Conservation (phyloP, 2,329 filamentous ascomycete genomes). For the Cordyceps militaris region DNA sequence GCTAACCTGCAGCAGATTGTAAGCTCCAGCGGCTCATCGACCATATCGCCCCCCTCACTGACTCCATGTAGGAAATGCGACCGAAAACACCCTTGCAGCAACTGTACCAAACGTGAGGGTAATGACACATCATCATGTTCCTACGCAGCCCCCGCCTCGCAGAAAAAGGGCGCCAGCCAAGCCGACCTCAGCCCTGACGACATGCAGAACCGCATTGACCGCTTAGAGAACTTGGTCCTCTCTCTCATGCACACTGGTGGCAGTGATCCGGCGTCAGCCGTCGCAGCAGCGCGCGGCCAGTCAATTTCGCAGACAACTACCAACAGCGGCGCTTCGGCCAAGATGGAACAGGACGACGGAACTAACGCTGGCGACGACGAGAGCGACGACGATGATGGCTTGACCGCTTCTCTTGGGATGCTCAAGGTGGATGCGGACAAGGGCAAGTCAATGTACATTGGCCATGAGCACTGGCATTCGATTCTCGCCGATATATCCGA, state of each 20-base stretch:
- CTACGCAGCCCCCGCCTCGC: constrained; percentile 64
- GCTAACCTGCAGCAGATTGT: constrained; percentile 29
- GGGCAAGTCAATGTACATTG: constrained; percentile 73
- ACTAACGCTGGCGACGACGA: constrained; percentile 48
- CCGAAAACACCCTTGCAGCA: constrained; percentile 82
- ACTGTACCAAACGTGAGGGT: constrained; percentile 86
- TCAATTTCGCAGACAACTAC: constrained; percentile 32
- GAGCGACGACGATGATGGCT: constrained; percentile 61
- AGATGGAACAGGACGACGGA: constrained; percentile 51
- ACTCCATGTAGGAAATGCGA: constrained; percentile 74
- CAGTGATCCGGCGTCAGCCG: constrained; percentile 37
- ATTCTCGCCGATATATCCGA: constrained; percentile 79
- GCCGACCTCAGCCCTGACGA: constrained; percentile 67
- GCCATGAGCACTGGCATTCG: constrained; percentile 76
- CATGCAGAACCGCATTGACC: constrained; percentile 97
- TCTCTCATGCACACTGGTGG: constrained; percentile 87
- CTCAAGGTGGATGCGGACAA: constrained; percentile 74
- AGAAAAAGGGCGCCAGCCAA: constrained; percentile 68
- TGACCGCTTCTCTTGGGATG: constrained; percentile 69
- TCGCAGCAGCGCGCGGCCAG: constrained; percentile 25
- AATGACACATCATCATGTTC: constrained; percentile 74
- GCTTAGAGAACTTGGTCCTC: constrained; percentile 83
- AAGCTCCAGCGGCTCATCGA: constrained; percentile 16
- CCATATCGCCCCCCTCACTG: constrained; percentile 2
- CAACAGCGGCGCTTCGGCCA: constrained; percentile 39